A percentile compares a stretch with the other conserved stretches of the same genome.
Conservation (phyloP, 306 rosid species). For the Cotoneaster glaucophyllus region DNA sequence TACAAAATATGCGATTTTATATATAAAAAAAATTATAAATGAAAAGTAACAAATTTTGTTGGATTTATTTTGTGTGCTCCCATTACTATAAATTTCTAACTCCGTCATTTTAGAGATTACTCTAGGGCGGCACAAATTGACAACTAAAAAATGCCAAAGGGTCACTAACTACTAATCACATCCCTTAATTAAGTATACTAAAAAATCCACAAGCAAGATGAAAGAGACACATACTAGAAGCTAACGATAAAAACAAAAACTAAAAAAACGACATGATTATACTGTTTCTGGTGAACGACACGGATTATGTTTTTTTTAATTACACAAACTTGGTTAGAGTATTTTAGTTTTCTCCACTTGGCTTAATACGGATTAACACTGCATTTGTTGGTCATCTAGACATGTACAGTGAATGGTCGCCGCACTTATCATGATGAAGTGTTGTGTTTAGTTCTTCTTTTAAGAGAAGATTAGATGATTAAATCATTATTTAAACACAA, state of each 20-base stretch:
- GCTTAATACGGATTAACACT: not conserved
- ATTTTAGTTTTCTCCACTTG: not conserved
- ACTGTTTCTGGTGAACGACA: not conserved
- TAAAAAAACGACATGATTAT: not conserved
- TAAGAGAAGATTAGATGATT: not conserved
- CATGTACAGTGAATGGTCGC: not conserved
- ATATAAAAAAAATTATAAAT: no score
- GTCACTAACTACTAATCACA: not conserved
- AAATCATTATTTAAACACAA: not conserved
- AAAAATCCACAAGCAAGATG: not conserved
- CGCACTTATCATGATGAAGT: conserved; percentile 1
- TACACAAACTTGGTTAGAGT: not conserved
- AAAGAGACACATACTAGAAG: not conserved
- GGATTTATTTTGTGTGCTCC: no score
- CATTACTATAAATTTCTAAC: no score
- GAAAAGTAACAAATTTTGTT: no score
- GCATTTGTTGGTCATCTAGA: conserved; percentile 1
- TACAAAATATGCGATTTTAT: no score
- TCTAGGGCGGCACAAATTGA: not conserved
- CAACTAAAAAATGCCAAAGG: not conserved
- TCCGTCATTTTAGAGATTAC: not conserved
- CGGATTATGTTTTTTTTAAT: not conserved
- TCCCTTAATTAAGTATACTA: not conserved
- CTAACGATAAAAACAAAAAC: not conserved
- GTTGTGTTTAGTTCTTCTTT: not conserved